Evolutionary conservation across 495 filamentous ascomycete genomes (phyloP), one percentile per base, ranked within the genome.

Genomic region (Penicillium cosmopolitanum): DNA sequence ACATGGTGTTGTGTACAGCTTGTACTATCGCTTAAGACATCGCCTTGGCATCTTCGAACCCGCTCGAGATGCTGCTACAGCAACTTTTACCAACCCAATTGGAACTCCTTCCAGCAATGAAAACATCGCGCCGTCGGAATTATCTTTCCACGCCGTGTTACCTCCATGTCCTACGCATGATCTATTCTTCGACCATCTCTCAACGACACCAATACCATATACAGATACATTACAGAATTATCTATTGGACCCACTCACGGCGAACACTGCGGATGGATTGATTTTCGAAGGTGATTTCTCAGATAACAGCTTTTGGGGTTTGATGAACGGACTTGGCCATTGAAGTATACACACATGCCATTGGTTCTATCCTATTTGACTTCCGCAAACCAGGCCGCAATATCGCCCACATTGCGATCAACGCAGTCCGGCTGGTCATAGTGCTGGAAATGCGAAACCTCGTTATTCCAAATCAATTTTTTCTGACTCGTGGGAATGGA

Each of bases 111-210:
- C 9, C 23, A 23, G 23, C 23, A 23, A 23, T 23, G 23, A 23
- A 23, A 58, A 66, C 33, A 50, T 60, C 6, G 62, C 55, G 16
- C 42, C 35, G 31, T 40, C 57, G 11, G 62, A 62, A 21, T 46
- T 52, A 18, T 36, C 63, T n/a, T 82, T 82, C 65, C 64, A 76
- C 28, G 66, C 68, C 40, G 71, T 85, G 50, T 68, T 77, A 61
- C 80, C 82, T n/a, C 78, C 84, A 40, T 84, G 80, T 48, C 78
- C 82, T 0, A 82, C 78, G 50, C 74, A 78, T 35, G 82, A 86
- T 51, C 67, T 86, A 7, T 64, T 80, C 1, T 83, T 79, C 55
- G 80, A 85, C 51, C 75, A 85, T 43, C 61, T 85, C 2, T 71
- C 64, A 8, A 31, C 6, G 1, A n/a, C 11, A 12, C 36, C 36